phyloP scores from a whole-genome alignment of 192 early-diverging fungal species.

The Coemansia sp. region DNA sequence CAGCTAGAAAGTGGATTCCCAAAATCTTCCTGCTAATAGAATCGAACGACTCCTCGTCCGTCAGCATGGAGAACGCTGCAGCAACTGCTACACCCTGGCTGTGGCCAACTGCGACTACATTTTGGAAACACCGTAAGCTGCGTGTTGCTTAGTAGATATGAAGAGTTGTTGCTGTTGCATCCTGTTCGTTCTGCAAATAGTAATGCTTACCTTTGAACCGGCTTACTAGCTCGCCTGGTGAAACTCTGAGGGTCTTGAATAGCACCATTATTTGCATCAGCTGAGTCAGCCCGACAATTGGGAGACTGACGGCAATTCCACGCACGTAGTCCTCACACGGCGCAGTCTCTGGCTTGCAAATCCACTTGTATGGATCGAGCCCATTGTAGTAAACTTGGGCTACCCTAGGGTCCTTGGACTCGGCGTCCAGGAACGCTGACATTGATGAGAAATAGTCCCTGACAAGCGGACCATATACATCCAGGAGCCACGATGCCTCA shows the following conservation, averaged over 20 bases:
- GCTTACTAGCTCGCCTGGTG: conserved; percentile 41
- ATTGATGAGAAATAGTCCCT: conserved; percentile 72
- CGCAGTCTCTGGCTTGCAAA: too few relatives aligned
- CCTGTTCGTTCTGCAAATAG: background rate
- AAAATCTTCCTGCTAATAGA: conserved; percentile 77
- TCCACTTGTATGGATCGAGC: too few relatives aligned
- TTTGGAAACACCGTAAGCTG: background rate
- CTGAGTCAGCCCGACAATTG: conserved; percentile 57
- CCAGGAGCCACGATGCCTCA: conserved; percentile 73
- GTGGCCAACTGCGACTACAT: conserved; percentile 75
- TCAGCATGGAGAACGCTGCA: conserved; percentile 74
- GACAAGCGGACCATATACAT: conserved; percentile 74
- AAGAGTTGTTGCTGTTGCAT: conserved; percentile 64
- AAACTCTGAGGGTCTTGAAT: conserved; percentile 62
- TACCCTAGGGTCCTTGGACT: conserved; percentile 27
- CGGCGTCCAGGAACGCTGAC: conserved; percentile 63
- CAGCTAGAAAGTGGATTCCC: conserved; percentile 32
- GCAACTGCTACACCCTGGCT: conserved; percentile 46
- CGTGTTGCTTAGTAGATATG: too few relatives aligned
- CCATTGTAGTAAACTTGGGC: too few relatives aligned
- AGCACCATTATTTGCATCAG: conserved; percentile 75
- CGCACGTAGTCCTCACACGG: too few relatives aligned
- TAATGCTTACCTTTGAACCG: conserved; percentile 29
- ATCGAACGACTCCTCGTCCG: conserved; percentile 80
- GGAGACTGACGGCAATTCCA: too few relatives aligned